Percentiles rank a stretch among this genome's conserved stretches.
Evolutionary conservation across 2,329 filamentous ascomycete species (phyloP).

Genomic region (Xylariaceae sp.): DNA sequence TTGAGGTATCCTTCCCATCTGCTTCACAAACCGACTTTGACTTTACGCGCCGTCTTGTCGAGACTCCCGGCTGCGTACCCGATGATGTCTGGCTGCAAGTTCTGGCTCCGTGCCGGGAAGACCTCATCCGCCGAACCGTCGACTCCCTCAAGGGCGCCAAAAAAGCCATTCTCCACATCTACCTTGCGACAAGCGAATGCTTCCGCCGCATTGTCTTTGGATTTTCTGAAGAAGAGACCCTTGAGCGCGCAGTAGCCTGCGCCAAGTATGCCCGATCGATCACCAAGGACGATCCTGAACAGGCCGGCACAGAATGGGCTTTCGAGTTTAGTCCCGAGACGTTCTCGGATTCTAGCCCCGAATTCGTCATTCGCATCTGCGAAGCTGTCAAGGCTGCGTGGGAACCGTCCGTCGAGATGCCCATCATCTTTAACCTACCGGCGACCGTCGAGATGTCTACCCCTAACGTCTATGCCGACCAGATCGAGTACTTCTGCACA

Average conservation of each 20-base stretch:
- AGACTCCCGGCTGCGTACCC: slow-evolving; percentile 76
- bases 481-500: slow-evolving; percentile 91
- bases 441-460: slow-evolving; percentile 94
- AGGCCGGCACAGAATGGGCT: slow-evolving; percentile 61
- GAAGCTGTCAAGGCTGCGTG: slow-evolving; percentile 92
- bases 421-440: slow-evolving; percentile 94
- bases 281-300: slow-evolving; percentile 70
- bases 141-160: slow-evolving; percentile 85
- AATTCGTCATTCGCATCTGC: slow-evolving; percentile 79
- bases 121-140: slow-evolving; percentile 85
- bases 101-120: slow-evolving; percentile 83
- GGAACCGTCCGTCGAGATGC: slow-evolving; percentile 72
- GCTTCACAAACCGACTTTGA: slow-evolving; percentile 95
- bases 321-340: slow-evolving; percentile 84
- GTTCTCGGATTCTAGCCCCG: slow-evolving; percentile 85
- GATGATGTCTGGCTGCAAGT: slow-evolving; percentile 92
- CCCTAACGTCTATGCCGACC: slow-evolving; percentile 92
- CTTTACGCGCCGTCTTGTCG: slow-evolving; percentile 81
- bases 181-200: slow-evolving; percentile 92
- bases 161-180: slow-evolving; percentile 92
- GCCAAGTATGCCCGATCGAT: slow-evolving; percentile 81
- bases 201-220: slow-evolving; percentile 90
- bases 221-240: slow-evolving; percentile 75
- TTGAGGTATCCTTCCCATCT: slow-evolving; percentile 92
- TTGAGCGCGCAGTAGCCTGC: slow-evolving; percentile 80